phyloP scores from a whole-genome alignment of 345 rosid species.

The Camelina sativa region DNA sequence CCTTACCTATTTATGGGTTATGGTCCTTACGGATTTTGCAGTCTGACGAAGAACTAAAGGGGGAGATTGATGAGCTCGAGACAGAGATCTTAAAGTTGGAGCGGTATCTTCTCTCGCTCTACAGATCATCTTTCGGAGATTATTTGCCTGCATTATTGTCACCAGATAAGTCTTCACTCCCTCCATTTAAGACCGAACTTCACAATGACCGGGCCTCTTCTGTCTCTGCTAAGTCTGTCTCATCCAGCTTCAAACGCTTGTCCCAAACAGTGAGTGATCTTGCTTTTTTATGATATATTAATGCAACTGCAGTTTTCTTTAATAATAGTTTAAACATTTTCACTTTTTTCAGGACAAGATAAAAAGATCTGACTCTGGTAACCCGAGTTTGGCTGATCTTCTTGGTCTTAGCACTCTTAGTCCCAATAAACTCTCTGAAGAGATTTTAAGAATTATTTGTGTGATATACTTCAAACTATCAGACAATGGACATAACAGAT shows the following conservation, averaged over 20 bases:
- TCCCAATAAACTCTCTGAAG: constrained; percentile 67
- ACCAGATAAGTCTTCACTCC: background rate
- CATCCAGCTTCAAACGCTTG: constrained; percentile 5
- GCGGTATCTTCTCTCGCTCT: constrained; percentile 62
- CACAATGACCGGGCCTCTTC: constrained; percentile 37
- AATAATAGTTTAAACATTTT: constrained; percentile 16
- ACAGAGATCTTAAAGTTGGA: constrained; percentile 65
- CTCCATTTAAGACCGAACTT: constrained; percentile 30
- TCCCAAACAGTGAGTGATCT: constrained; percentile 30
- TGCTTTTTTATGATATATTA: background rate
- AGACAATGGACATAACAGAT: constrained; percentile 37
- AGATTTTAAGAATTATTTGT: constrained; percentile 69
- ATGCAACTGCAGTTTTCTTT: background rate
- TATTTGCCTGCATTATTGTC: constrained; percentile 28
- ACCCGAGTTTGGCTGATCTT: constrained; percentile 76
- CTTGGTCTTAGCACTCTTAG: constrained; percentile 49
- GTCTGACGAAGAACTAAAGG: constrained; percentile 60
- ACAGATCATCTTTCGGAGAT: constrained; percentile 66
- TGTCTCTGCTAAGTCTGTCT: constrained; percentile 21
- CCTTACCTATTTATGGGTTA: background rate
- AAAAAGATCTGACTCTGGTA: constrained; percentile 46
- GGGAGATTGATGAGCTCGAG: constrained; percentile 66
- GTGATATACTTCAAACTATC: constrained; percentile 67
- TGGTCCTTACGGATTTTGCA: constrained; percentile 28
- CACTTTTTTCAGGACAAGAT: constrained; percentile 44